Evolutionary conservation across 768 basidiomycete genomes (phyloP).

Genomic region (Cyclocybe aegerita): DNA sequence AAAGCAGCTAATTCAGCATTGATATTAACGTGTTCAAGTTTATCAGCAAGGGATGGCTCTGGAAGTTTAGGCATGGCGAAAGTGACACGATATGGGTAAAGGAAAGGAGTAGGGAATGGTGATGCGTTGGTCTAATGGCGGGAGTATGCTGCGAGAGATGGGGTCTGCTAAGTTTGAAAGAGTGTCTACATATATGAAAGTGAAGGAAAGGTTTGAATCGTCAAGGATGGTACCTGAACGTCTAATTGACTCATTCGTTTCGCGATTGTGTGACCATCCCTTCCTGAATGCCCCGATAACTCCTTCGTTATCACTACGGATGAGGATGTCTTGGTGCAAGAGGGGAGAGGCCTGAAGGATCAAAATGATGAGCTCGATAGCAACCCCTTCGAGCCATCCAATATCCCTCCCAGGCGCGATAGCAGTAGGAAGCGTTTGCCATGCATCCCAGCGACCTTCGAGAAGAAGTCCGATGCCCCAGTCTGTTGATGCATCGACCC

Average conservation of each 20-base stretch:
- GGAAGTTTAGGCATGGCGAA: conserved; percentile 2
- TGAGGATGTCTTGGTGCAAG: conserved; percentile 19
- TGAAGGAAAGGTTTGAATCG: neutral
- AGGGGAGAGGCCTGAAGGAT: conserved; percentile 9
- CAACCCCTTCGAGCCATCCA: conserved; percentile 22
- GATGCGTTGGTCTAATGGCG: neutral
- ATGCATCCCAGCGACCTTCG: conserved; percentile 26
- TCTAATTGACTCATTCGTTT: conserved; percentile 17
- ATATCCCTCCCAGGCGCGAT: conserved; percentile 14
- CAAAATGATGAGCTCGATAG: conserved; percentile 20
- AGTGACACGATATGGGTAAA: conserved; percentile 1
- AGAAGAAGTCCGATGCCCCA: conserved; percentile 37
- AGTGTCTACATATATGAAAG: conserved; percentile 9
- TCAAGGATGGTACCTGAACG: neutral
- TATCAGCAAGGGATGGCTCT: no score
- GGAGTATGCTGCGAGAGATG: conserved; percentile 7
- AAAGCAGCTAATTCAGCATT: no score
- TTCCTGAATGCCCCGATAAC: conserved; percentile 26
- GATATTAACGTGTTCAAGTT: no score
- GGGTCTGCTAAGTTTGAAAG: conserved; percentile 8
- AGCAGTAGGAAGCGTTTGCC: conserved; percentile 14
- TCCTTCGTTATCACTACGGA: conserved; percentile 34
- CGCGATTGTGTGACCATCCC: conserved; percentile 13
- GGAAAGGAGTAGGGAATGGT: neutral
- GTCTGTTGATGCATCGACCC: conserved; percentile 33